phyloP scores from a whole-genome alignment of 2,329 filamentous ascomycete genomes.

The Fusarium torreyae region DNA sequence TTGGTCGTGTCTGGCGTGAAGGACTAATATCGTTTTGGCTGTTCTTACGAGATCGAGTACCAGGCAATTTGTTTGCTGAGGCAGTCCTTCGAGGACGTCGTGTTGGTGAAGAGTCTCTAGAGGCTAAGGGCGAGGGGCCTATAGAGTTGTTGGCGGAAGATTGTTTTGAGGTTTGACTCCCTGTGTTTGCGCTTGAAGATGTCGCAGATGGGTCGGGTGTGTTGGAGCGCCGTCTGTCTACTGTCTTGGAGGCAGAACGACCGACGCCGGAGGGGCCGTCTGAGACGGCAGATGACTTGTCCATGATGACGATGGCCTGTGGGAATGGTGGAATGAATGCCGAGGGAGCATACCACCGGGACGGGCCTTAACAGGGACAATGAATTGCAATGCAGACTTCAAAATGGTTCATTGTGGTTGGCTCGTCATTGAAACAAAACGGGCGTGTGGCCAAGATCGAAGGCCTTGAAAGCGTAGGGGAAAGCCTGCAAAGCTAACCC shows the following conservation, averaged over 20 bases:
- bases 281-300: constrained; percentile 52
- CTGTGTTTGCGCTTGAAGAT: constrained; percentile 46
- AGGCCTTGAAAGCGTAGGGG: constrained; percentile 37
- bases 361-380: constrained; percentile 51
- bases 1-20: constrained; percentile 65
- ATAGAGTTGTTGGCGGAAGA: constrained; percentile 57
- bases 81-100: constrained; percentile 57
- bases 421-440: constrained; percentile 52
- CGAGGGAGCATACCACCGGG: constrained; percentile 54
- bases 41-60: constrained; percentile 74
- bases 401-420: constrained; percentile 56
- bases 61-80: constrained; percentile 55
- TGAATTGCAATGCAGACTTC: constrained; percentile 49
- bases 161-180: constrained; percentile 54
- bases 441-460: constrained; percentile 41
- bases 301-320: constrained; percentile 53
- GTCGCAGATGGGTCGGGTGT: constrained; percentile 46
- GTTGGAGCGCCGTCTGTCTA: constrained; percentile 41
- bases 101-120: constrained; percentile 65
- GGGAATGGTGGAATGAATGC: constrained; percentile 49
- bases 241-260: constrained; percentile 39
- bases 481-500: constrained; percentile 46
- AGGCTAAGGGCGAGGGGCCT: constrained; percentile 56
- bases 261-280: constrained; percentile 47
- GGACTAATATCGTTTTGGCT: constrained; percentile 77